Evolutionary conservation across 2,329 filamentous ascomycete genomes (phyloP).

Genomic region (Colletotrichum costaricense): DNA sequence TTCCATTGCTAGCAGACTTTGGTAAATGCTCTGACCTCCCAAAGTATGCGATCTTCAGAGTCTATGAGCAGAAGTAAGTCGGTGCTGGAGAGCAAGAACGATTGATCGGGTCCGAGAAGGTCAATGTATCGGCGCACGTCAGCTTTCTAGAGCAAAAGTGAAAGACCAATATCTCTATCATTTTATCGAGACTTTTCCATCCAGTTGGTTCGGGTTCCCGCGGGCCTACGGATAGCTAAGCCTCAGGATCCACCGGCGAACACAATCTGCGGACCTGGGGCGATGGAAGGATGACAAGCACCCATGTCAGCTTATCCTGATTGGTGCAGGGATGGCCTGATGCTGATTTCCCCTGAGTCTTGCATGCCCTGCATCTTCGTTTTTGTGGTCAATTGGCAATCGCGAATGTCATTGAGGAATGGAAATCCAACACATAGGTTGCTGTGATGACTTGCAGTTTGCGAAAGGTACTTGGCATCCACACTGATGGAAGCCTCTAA

Average conservation of each 20-base stretch:
- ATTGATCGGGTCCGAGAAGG: no score
- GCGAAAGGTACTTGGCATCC: neutral
- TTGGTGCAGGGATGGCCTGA: neutral
- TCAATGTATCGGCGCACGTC: no score
- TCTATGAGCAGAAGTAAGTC: no score
- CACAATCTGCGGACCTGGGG: neutral
- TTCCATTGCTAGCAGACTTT: no score
- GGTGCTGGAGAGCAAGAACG: no score
- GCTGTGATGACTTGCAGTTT: neutral
- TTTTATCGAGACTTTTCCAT: neutral
- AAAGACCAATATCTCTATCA: no score
- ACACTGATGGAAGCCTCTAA: neutral
- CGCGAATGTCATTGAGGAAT: neutral
- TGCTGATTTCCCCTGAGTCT: neutral
- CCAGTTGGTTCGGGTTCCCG: neutral
- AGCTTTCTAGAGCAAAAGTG: no score
- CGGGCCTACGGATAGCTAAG: neutral
- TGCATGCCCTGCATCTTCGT: neutral
- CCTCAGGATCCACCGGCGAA: neutral
- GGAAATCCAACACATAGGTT: neutral
- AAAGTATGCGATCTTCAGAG: no score
- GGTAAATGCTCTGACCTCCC: no score
- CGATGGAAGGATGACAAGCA: neutral
- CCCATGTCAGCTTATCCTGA: neutral
- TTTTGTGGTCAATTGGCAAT: neutral